Percentiles rank a stretch among this genome's conserved stretches.
Conservation (phyloP, 352 stramenopile genomes). For the Pythium phragmitis region DNA sequence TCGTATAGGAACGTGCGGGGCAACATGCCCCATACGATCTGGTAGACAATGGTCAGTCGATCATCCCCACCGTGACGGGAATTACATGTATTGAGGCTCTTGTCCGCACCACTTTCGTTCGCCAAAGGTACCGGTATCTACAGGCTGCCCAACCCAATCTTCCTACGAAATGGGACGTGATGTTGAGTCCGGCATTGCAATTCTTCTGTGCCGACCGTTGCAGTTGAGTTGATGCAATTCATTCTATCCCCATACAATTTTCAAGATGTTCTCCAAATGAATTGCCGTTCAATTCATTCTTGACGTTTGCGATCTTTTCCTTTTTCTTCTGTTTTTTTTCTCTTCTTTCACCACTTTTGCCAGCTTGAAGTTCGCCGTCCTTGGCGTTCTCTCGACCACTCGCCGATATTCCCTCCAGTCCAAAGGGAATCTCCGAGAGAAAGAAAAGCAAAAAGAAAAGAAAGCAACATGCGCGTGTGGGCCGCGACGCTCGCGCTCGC, state of each 20-base stretch:
- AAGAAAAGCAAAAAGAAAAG: conserved; percentile 1
- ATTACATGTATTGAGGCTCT: no score
- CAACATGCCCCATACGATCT: no score
- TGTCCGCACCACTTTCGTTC: no score
- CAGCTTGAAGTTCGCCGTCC: conserved; percentile 27
- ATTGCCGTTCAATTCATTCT: conserved; percentile 25
- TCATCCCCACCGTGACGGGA: no score
- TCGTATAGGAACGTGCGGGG: no score
- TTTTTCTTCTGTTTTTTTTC: conserved; percentile 10
- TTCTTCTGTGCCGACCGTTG: conserved; percentile 8
- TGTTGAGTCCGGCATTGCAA: conserved; percentile 11
- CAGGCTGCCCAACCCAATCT: background rate
- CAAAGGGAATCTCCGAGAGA: background rate
- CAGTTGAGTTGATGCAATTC: conserved; percentile 28
- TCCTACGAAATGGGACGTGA: background rate
- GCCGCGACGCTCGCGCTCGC: conserved; percentile 15
- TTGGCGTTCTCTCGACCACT: conserved; percentile 9
- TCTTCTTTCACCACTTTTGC: background rate
- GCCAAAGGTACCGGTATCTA: no score
- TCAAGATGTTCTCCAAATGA: conserved; percentile 10
- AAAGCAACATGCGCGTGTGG: conserved; percentile 22
- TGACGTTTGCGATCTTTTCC: conserved; percentile 9
- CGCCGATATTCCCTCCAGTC: conserved; percentile 7
- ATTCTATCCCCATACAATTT: conserved; percentile 22
- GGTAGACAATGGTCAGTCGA: no score